Conservation (phyloP, 2,329 filamentous ascomycete genomes). For the Lasiodiplodia sp. region DNA sequence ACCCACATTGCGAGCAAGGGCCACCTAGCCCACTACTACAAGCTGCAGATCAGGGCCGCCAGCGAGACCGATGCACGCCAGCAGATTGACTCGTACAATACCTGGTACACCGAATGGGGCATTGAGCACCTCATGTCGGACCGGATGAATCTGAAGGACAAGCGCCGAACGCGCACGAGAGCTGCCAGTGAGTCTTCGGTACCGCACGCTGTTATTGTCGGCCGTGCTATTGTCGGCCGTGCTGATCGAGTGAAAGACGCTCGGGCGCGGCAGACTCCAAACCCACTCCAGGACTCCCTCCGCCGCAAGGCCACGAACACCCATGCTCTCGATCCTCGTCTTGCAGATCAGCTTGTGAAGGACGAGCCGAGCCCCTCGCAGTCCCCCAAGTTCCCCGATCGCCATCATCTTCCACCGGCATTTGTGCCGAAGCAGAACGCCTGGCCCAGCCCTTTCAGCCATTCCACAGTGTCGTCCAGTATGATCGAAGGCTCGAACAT, state of each 20-base stretch:
- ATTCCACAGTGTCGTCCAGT: slow-evolving; percentile 5
- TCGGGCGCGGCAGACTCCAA: slow-evolving; percentile 10
- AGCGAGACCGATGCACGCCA: slow-evolving; percentile 70
- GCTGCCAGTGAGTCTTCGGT: slow-evolving; percentile 16
- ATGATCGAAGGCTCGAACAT: slow-evolving; percentile 17
- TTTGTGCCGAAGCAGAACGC: slow-evolving; percentile 48
- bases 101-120: slow-evolving; percentile 77
- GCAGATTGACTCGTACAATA: slow-evolving; percentile 72
- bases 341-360: slow-evolving; percentile 47
- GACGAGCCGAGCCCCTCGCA: slow-evolving; percentile 43
- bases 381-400: slow-evolving; percentile 38
- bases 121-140: slow-evolving; percentile 79
- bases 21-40: slow-evolving; percentile 86
- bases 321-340: slow-evolving; percentile 43
- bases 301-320: slow-evolving; percentile 34
- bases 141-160: slow-evolving; percentile 77
- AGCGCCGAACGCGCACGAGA: slow-evolving; percentile 62
- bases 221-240: neutral
- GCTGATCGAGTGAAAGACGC: slow-evolving; percentile 14
- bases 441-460: slow-evolving; percentile 39
- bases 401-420: slow-evolving; percentile 37
- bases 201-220: neutral
- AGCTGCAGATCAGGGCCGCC: slow-evolving; percentile 75
- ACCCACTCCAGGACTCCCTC: slow-evolving; percentile 6
- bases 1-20: slow-evolving; percentile 93